Conservation (phyloP, 306 rosid genomes). For the Betula pendula region DNA sequence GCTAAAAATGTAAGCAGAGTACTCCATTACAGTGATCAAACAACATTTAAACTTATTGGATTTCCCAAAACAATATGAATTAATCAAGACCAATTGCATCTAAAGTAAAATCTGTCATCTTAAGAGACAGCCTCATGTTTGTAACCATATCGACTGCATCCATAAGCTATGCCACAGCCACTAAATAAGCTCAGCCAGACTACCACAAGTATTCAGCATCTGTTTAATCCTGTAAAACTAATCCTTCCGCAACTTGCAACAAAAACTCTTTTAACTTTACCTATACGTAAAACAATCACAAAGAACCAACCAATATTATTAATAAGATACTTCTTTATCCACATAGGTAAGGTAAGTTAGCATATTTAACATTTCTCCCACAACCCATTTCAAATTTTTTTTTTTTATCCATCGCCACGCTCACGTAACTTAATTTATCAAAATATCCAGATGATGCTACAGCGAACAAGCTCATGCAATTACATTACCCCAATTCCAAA, state of each 20-base stretch:
- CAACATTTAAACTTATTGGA: background rate
- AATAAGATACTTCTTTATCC: background rate
- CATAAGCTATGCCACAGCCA: background rate
- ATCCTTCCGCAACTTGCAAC: background rate
- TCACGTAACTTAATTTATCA: background rate
- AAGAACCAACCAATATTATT: background rate
- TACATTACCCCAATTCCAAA: background rate
- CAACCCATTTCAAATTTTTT: background rate
- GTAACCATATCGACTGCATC: background rate
- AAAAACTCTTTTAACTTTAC: background rate
- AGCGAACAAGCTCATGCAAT: background rate
- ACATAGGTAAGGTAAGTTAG: background rate
- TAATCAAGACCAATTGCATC: background rate
- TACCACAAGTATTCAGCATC: background rate
- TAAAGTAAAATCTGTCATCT: background rate
- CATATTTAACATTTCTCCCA: background rate
- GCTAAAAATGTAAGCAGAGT: background rate
- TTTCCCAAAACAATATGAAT: background rate
- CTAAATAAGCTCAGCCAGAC: background rate
- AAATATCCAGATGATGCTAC: background rate
- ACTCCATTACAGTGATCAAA: background rate
- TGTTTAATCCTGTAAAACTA: background rate
- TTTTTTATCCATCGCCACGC: background rate
- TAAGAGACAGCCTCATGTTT: background rate
- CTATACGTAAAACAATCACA: background rate